These are phyloP conservation scores for Cladorrhinum samala DNA, from an alignment of 495 filamentous ascomycete genomes.

Conservation along the genomic window DNA sequence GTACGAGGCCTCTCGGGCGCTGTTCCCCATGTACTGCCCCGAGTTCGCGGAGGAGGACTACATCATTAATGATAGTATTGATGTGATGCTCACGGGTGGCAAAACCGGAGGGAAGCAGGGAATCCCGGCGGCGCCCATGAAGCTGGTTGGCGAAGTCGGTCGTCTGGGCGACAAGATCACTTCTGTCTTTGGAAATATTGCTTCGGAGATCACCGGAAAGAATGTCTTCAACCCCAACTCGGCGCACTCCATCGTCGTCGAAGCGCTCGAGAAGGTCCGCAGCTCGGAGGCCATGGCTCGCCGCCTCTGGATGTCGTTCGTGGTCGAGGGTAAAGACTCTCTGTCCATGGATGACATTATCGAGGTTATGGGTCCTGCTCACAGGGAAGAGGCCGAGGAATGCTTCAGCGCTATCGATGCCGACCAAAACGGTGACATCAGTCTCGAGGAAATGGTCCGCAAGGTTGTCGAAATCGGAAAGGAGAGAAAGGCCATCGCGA, in stretches of 20 bases:
- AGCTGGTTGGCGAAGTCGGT: constrained; percentile 69
- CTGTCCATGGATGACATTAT: constrained; percentile 74
- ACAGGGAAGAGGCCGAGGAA: constrained; percentile 70
- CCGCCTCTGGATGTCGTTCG: constrained; percentile 97
- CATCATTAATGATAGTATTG: constrained; percentile 76
- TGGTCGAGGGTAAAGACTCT: constrained; percentile 77
- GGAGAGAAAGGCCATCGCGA: constrained; percentile 75
- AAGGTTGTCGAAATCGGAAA: constrained; percentile 76
- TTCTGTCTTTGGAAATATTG: constrained; percentile 87
- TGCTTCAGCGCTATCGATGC: constrained; percentile 73
- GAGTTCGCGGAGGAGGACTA: constrained; percentile 91
- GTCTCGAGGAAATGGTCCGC: constrained; percentile 90
- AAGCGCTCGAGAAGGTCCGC: constrained; percentile 75
- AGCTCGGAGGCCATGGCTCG: constrained; percentile 84
- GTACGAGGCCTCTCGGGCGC: constrained; percentile 77
- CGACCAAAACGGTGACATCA: constrained; percentile 90
- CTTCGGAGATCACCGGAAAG: constrained; percentile 89
- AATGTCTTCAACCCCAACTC: constrained; percentile 86
- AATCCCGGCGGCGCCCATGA: constrained; percentile 67
- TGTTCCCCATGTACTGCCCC: constrained; percentile 87
- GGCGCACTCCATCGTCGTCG: constrained; percentile 79
- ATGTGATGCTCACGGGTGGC: constrained; percentile 39
- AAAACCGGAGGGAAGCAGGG: constrained; percentile 42
- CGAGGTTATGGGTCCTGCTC: constrained; percentile 75
- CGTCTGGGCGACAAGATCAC: constrained; percentile 87